phyloP scores from a whole-genome alignment of 441 rosid species.

The Macaranga tanarius region DNA sequence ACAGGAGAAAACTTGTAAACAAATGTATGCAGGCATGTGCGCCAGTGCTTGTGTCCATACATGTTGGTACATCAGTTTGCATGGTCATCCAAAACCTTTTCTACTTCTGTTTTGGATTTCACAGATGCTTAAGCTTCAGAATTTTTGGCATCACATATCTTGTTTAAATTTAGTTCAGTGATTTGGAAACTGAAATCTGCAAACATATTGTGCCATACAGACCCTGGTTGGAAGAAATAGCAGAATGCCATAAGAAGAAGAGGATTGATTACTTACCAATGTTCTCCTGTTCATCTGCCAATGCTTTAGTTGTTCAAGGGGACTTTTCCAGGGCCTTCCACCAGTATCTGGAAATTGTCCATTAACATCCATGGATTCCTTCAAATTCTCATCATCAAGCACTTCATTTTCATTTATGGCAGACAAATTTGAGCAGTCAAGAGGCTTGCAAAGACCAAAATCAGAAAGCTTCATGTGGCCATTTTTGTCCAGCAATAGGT shows the following conservation, averaged over 20 bases:
- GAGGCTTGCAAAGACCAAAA: slow-evolving; percentile 99
- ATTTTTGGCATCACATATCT: not conserved
- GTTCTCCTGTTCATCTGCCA: slow-evolving; percentile 95
- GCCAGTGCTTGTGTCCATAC: not conserved
- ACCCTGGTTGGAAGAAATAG: not conserved
- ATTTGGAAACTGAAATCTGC: not conserved
- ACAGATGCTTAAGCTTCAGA: not conserved
- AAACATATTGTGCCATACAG: not conserved
- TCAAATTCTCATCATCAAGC: slow-evolving; percentile 62
- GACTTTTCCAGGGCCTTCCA: slow-evolving; percentile 82
- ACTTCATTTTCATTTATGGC: slow-evolving; percentile 70
- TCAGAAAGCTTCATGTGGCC: slow-evolving; percentile 97
- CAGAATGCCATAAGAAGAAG: slow-evolving; percentile 14
- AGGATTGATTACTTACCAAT: slow-evolving; percentile 46
- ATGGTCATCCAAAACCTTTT: not conserved
- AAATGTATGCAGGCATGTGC: not conserved
- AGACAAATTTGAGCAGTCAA: slow-evolving; percentile 70
- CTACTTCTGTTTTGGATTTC: not conserved
- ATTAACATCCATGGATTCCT: slow-evolving; percentile 74
- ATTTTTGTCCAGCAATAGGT: slow-evolving; percentile 78
- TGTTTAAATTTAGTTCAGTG: not conserved
- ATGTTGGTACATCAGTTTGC: not conserved
- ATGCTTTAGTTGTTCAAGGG: slow-evolving; percentile 84
- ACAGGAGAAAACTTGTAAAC: not conserved
- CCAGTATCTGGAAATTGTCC: slow-evolving; percentile 55